These are phyloP conservation scores for Sechiopsis laciniata DNA, from an alignment of 306 rosid genomes.

Conservation along the genomic window DNA sequence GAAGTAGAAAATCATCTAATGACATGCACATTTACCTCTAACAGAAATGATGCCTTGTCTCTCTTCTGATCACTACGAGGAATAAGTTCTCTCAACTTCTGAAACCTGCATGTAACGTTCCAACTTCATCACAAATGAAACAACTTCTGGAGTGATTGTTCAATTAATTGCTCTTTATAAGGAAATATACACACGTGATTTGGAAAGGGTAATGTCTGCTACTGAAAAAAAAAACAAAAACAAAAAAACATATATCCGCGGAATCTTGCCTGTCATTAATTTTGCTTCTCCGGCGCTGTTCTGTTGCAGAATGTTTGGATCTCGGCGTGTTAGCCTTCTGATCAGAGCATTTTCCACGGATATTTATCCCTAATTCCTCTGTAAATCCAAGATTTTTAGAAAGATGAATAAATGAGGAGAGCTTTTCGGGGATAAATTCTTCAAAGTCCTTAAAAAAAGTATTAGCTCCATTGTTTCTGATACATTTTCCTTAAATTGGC, in stretches of 20 bases:
- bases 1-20: constrained; percentile 1
- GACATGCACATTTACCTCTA: constrained; percentile 52
- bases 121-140: constrained; percentile 4
- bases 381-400: constrained; percentile 12
- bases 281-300: constrained; percentile 95
- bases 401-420: background rate
- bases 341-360: constrained; percentile 58
- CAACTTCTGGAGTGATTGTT: background rate
- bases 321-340: constrained; percentile 93
- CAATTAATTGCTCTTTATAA: background rate
- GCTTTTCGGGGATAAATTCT: background rate
- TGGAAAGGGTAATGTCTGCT: background rate
- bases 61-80: constrained; percentile 97
- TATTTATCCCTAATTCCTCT: constrained; percentile 52
- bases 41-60: constrained; percentile 91
- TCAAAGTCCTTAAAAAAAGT: background rate
- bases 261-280: constrained; percentile 82
- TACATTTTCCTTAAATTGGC: background rate
- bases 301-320: constrained; percentile 97
- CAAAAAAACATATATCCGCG: background rate
- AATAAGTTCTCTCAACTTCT: constrained; percentile 80
- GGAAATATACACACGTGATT: background rate
- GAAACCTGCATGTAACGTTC: constrained; percentile 55
- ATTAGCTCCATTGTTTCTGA: background rate
- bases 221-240: background rate